phyloP scores from a whole-genome alignment of 768 basidiomycete genomes.

The Cantharellus anzutake region DNA sequence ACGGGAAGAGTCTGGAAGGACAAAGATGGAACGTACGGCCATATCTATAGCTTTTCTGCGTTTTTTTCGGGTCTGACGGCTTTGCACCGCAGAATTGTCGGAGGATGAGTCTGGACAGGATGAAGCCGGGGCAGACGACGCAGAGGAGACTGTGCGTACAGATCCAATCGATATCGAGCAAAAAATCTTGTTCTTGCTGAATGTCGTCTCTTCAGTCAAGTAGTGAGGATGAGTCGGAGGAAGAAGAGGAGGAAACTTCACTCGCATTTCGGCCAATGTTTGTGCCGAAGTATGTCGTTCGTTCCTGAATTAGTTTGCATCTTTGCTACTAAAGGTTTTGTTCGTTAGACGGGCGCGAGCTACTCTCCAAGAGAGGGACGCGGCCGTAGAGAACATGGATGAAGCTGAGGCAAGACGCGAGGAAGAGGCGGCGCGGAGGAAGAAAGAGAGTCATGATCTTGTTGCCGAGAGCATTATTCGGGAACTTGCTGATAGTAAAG shows the following conservation, averaged over 20 bases:
- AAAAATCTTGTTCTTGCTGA: slow-evolving; percentile 23
- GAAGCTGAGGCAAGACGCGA: slow-evolving; percentile 52
- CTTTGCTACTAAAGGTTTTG: background rate
- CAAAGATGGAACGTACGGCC: slow-evolving; percentile 33
- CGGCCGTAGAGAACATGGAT: slow-evolving; percentile 52
- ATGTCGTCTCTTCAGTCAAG: slow-evolving; percentile 2
- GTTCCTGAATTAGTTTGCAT: background rate
- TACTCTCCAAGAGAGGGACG: slow-evolving; percentile 53
- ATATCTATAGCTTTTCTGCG: background rate
- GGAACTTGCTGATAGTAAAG: slow-evolving; percentile 80
- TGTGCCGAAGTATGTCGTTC: slow-evolving; percentile 46
- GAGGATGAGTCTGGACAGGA: slow-evolving; percentile 18
- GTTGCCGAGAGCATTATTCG: slow-evolving; percentile 88
- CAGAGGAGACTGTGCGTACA: slow-evolving; percentile 11
- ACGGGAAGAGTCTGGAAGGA: slow-evolving; percentile 58
- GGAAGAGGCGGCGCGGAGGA: slow-evolving; percentile 59
- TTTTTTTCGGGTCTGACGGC: background rate
- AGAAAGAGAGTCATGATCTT: slow-evolving; percentile 75
- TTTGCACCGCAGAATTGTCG: background rate
- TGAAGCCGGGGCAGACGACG: slow-evolving; percentile 22
- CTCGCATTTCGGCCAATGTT: slow-evolving; percentile 81
- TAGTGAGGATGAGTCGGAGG: slow-evolving; percentile 75
- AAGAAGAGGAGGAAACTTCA: slow-evolving; percentile 68
- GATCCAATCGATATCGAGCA: slow-evolving; percentile 17
- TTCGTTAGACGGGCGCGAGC: slow-evolving; percentile 44